Evolutionary conservation across 805 yeast species (phyloP), one percentile per base, ranked within the genome.

Genomic region (Ogataea ramenticola): DNA sequence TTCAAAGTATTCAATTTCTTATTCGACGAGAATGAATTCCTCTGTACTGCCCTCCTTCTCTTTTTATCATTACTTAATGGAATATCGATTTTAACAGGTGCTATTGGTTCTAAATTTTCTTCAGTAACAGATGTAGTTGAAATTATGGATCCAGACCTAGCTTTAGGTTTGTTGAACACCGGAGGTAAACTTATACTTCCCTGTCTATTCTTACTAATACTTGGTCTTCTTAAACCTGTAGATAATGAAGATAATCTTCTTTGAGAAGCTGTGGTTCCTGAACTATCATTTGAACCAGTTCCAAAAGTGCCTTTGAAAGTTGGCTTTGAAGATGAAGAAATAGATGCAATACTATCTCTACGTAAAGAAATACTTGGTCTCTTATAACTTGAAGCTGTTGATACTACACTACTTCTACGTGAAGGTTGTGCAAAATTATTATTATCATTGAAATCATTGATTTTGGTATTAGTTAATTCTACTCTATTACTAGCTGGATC

Each of bases 231-330:
- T n/a, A 27, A 17, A 9, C 33, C 33, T 16, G 31, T 7, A 5
- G 49, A 42, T 30, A 52, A 42, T 1, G 57, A 54, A n/a, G 56
- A 51, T n/a, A 52, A 39, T 27, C 57, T 40, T 35, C 51, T 45
- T 35, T 47, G 51, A 14, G 43, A 19, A 15, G 39, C 20, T 6
- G 35, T 3, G 9, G 38, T 17, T 20, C 27, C 10, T 4, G 38
- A 35, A 16, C n/a, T 16, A 9, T n/a, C 14, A 33, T 21, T 21
- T n/a, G 48, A 44, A 8, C 47, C 43, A 29, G 52, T 37, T 40
- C n/a, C 21, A 7, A 20, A 21, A 42, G 5, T n/a, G 12, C 31
- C n/a, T 17, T 37, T 33, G 26, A 40, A 35, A 12, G 17, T 39
- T 24, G 40, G 33, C 10, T 44, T 26, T 19, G 40, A 12, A 31